Conservation (phyloP, 1,284 basidiomycete species). For the Phellinidium pouzarii region DNA sequence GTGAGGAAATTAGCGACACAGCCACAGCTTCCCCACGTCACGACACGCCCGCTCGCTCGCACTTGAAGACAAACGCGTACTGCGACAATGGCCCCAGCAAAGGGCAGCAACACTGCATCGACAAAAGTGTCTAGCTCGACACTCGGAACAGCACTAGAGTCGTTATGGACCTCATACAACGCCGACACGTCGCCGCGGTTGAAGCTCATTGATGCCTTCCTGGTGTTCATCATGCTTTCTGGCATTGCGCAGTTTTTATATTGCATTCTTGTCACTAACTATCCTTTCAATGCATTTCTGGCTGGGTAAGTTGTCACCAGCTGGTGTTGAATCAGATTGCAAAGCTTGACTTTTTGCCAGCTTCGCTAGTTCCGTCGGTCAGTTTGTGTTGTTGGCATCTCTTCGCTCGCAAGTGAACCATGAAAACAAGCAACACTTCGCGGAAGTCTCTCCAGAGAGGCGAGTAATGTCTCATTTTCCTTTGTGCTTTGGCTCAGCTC, state of each 20-base stretch:
- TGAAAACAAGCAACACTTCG: slow-evolving; percentile 73
- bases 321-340: neutral
- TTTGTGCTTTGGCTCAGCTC: slow-evolving; percentile 1
- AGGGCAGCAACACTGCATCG: slow-evolving; percentile 31
- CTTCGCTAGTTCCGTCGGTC: slow-evolving; percentile 89
- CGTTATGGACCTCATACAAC: slow-evolving; percentile 74
- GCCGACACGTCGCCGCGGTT: slow-evolving; percentile 75
- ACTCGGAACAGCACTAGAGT: slow-evolving; percentile 40
- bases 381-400: slow-evolving; percentile 93
- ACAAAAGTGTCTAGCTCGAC: slow-evolving; percentile 23
- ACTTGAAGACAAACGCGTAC: neutral
- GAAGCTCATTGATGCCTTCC: slow-evolving; percentile 91
- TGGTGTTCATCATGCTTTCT: slow-evolving; percentile 88
- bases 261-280: slow-evolving; percentile 87
- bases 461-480: slow-evolving; percentile 30
- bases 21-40: slow-evolving; percentile 16
- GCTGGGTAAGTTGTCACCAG: slow-evolving; percentile 64
- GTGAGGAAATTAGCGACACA: slow-evolving; percentile 8
- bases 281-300: slow-evolving; percentile 95
- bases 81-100: slow-evolving; percentile 27
- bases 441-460: slow-evolving; percentile 93
- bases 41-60: slow-evolving; percentile 1
- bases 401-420: slow-evolving; percentile 91
- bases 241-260: slow-evolving; percentile 91
- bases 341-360: slow-evolving; percentile 27